These are phyloP conservation scores for Candida sphagnicola DNA, from an alignment of 805 yeast genomes.

Conservation along the genomic window DNA sequence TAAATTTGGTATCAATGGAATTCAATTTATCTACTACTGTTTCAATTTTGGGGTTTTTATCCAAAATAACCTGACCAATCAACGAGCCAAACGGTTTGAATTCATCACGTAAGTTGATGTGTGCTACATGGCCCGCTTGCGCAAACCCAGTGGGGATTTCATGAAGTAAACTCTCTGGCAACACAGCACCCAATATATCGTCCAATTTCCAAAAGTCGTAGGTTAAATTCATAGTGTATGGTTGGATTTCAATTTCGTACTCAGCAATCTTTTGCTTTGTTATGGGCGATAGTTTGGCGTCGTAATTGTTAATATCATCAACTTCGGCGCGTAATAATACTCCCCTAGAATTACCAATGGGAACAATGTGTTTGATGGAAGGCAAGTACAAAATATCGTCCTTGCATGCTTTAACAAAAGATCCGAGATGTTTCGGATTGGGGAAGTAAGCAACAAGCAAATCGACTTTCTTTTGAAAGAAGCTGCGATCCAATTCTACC, in stretches of 20 bases:
- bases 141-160: constrained; percentile 91
- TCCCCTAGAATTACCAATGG: constrained; percentile 39
- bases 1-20: constrained; percentile 77
- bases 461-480: constrained; percentile 55
- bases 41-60: constrained; percentile 74
- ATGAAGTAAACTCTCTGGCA: constrained; percentile 66
- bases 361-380: constrained; percentile 64
- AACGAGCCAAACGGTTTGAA: constrained; percentile 75
- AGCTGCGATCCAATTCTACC: constrained; percentile 61
- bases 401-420: constrained; percentile 55
- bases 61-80: constrained; percentile 87
- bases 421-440: constrained; percentile 58
- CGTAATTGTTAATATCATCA: constrained; percentile 28
- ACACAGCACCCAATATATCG: constrained; percentile 70
- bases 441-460: constrained; percentile 68
- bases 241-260: constrained; percentile 42
- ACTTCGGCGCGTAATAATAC: constrained; percentile 51
- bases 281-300: constrained; percentile 31
- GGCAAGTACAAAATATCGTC: constrained; percentile 67
- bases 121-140: constrained; percentile 93
- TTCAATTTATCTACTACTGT: constrained; percentile 93
- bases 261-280: constrained; percentile 46
- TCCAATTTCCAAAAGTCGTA: constrained; percentile 89
- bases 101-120: constrained; percentile 77
- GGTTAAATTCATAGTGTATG: constrained; percentile 53